Base-by-base conservation (phyloP, 164 flowering plant genomes). In the Warburgia ugandensis region DNA sequence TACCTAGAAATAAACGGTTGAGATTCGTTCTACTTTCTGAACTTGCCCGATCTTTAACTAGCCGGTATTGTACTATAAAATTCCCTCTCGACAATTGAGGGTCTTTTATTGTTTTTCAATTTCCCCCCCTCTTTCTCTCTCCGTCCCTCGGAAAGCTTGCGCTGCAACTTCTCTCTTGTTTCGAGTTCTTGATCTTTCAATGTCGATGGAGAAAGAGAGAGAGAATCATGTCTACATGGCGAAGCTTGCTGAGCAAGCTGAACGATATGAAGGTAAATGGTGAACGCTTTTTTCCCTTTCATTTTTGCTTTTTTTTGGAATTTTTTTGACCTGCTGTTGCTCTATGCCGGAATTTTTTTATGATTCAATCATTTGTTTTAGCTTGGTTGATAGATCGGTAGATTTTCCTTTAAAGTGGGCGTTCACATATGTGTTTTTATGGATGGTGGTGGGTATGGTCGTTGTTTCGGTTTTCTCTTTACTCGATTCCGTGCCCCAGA, bases 221-320 rank as follows among this genome's bases (percentile, higher is more conserved):
- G 64, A 60, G 48, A 38, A 3, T 47, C 65, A 61, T 54, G 65
- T 61, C 40, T 61, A 61, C 54, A 47, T 54, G 59, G 65, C 65
- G 6, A 54, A 54, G 65, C 59, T 54, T 33, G 48, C 59, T 32
- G 62, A 58, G 55, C 62, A 58, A 17, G 55, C 62, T 23, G 62
- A 58, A 55, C 62, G 62, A 23, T 61, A 61, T 44, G 65, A 61
- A 1, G 65, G 65, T 54, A 29, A 29, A 52, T 1, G 13, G 25
- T 26, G 45, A 19, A 37, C 27, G 51, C 29, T 14, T 39, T 21
- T 31, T 31, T 21, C 7, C 25, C 21, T 4, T 36, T 2, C 16
- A 2, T 13, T 2, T 36, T 2, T 2, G 3, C 16, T 3, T 2
- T 7, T 36, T 3, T 2, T 17, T 36, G 4, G 39, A 13, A 36